Conservation (phyloP, 352 stramenopile species). For the Globisporangium takayamanum region DNA sequence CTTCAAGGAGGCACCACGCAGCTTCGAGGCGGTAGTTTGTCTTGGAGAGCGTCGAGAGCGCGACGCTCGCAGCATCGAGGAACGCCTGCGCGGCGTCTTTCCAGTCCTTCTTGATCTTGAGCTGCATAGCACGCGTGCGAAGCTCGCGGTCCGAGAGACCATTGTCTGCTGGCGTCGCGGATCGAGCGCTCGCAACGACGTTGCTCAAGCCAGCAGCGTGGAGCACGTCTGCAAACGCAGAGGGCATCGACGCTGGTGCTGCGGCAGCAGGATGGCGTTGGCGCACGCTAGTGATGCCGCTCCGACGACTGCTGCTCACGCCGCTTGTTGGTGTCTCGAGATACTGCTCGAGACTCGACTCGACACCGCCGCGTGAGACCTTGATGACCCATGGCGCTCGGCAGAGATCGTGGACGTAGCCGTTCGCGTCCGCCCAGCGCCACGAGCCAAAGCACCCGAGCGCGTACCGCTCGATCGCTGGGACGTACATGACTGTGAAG, state of each 20-base stretch:
- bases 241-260: not conserved
- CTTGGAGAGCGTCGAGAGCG: conserved; percentile 29
- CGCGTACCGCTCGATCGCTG: conserved; percentile 51
- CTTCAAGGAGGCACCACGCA: conserved; percentile 59
- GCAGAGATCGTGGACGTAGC: conserved; percentile 38
- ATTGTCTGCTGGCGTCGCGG: conserved; percentile 10
- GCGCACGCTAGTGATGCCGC: not conserved
- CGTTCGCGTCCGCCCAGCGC: conserved; percentile 62
- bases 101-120: conserved; percentile 70
- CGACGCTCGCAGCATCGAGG: conserved; percentile 35
- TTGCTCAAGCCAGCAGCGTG: conserved; percentile 4
- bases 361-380: conserved; percentile 38
- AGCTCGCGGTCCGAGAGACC: conserved; percentile 40
- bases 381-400: conserved; percentile 39
- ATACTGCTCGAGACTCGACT: conserved; percentile 54
- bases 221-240: conserved; percentile 10
- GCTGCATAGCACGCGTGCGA: conserved; percentile 52
- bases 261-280: not conserved
- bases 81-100: conserved; percentile 46
- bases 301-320: not conserved
- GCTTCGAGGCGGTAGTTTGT: conserved; percentile 58
- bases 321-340: not conserved
- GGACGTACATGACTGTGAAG: conserved; percentile 65
- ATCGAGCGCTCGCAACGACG: not conserved
- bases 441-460: conserved; percentile 61